Evolutionary conservation across 176 grass and related monocot genomes (phyloP).

Genomic region (Tillandsia leiboldiana): DNA sequence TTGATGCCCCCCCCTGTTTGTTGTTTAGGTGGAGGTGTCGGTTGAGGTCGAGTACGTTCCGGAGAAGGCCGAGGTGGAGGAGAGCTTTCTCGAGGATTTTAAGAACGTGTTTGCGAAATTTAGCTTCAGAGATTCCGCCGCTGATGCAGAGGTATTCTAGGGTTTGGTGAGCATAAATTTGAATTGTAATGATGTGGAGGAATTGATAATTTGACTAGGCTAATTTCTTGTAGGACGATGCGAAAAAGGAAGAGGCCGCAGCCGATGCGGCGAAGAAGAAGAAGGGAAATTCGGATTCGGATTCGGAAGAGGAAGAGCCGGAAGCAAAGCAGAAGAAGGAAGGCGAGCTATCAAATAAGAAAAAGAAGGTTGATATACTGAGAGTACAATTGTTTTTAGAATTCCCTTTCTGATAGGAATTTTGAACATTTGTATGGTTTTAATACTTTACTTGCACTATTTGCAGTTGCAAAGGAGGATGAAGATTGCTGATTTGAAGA

Average conservation of each 20-base stretch:
- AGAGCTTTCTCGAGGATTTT: conserved; percentile 53
- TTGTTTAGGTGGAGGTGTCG: conserved; percentile 29
- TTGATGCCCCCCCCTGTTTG: neutral
- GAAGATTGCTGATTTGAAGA: conserved; percentile 90
- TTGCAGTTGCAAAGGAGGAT: conserved; percentile 64
- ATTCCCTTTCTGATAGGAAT: neutral
- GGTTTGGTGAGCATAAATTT: neutral
- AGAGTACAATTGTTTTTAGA: too few relatives aligned
- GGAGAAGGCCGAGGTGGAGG: conserved; percentile 66
- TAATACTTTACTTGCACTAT: neutral
- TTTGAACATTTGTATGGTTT: neutral
- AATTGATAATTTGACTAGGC: neutral
- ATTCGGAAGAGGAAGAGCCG: conserved; percentile 65
- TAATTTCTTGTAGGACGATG: conserved; percentile 33
- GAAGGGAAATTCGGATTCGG: conserved; percentile 20
- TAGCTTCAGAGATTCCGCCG: conserved; percentile 53
- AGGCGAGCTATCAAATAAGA: conserved; percentile 73
- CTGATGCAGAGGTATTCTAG: conserved; percentile 26
- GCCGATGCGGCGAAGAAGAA: conserved; percentile 46
- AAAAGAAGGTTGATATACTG: conserved; percentile 49
- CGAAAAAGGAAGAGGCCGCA: conserved; percentile 50
- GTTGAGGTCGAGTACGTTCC: conserved; percentile 80
- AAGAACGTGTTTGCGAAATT: conserved; percentile 81
- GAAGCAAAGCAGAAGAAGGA: conserved; percentile 66
- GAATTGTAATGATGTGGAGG: neutral